phyloP scores from a whole-genome alignment of 148 eudicot genomes.

The Amaranthus hypochondriacus region DNA sequence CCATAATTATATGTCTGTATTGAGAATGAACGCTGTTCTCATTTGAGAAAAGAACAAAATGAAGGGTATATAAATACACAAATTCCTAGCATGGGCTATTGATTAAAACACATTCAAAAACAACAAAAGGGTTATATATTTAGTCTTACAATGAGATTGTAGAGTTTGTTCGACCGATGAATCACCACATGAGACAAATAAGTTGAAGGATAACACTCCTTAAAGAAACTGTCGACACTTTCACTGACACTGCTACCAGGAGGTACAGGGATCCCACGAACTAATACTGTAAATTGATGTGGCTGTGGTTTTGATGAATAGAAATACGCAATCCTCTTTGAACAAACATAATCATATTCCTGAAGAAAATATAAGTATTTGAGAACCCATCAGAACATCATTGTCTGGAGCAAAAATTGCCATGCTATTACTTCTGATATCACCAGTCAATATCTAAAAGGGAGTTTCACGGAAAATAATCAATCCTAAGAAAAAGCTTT shows the following conservation, averaged over 20 bases:
- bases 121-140: not conserved
- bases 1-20: too few relatives aligned
- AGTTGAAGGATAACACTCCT: conserved; percentile 39
- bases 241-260: conserved; percentile 38
- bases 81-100: not conserved
- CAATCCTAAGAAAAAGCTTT: not conserved
- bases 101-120: not conserved
- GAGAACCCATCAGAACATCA: conserved; percentile 9
- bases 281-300: conserved; percentile 43
- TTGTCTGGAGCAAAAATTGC: conserved; percentile 11
- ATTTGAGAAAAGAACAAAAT: not conserved
- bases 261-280: conserved; percentile 41
- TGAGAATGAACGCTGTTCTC: not conserved
- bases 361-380: conserved; percentile 22
- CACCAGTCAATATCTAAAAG: conserved; percentile 10
- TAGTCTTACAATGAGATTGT: conserved; percentile 30
- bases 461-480: not conserved
- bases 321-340: conserved; percentile 40
- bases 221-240: conserved; percentile 38
- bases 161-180: conserved; percentile 30
- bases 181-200: conserved; percentile 44
- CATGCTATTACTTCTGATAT: not conserved
- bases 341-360: conserved; percentile 44
- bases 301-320: conserved; percentile 41
- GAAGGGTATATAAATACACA: not conserved